phyloP scores from a whole-genome alignment of 495 filamentous ascomycete species.

The Entonaema liquescens region DNA sequence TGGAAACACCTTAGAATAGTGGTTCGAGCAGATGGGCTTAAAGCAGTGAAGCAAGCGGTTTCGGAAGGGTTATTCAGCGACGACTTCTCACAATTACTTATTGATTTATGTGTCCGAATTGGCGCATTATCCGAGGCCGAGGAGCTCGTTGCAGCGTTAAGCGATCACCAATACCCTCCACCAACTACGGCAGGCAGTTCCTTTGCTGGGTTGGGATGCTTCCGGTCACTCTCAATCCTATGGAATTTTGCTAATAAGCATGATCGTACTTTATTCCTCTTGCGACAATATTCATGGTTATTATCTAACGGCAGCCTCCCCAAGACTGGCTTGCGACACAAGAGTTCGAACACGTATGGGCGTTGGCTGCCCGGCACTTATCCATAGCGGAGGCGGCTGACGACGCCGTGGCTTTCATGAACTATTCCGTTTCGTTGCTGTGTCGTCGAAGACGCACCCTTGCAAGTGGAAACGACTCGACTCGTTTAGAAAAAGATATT shows the following conservation, averaged over 20 bases:
- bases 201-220: slow-evolving; percentile 27
- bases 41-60: slow-evolving; percentile 56
- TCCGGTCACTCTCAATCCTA: slow-evolving; percentile 44
- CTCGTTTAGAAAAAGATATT: slow-evolving; percentile 37
- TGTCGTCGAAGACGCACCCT: slow-evolving; percentile 34
- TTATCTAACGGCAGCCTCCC: slow-evolving; percentile 49
- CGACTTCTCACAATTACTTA: slow-evolving; percentile 49
- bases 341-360: slow-evolving; percentile 52
- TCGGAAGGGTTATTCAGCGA: slow-evolving; percentile 45
- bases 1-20: slow-evolving; percentile 73
- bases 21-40: slow-evolving; percentile 72
- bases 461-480: slow-evolving; percentile 7
- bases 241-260: slow-evolving; percentile 43
- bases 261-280: slow-evolving; percentile 40
- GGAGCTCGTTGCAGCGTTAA: slow-evolving; percentile 48
- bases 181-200: slow-evolving; percentile 47
- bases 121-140: slow-evolving; percentile 53
- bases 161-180: slow-evolving; percentile 47
- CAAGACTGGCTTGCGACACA: slow-evolving; percentile 54
- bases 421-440: slow-evolving; percentile 47
- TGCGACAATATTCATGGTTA: slow-evolving; percentile 49
- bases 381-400: slow-evolving; percentile 41
- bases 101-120: slow-evolving; percentile 53
- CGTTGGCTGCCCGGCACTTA: slow-evolving; percentile 42
- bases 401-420: slow-evolving; percentile 51